Conservation (phyloP, 148 eudicot genomes). For the Rhododendron vialii region DNA sequence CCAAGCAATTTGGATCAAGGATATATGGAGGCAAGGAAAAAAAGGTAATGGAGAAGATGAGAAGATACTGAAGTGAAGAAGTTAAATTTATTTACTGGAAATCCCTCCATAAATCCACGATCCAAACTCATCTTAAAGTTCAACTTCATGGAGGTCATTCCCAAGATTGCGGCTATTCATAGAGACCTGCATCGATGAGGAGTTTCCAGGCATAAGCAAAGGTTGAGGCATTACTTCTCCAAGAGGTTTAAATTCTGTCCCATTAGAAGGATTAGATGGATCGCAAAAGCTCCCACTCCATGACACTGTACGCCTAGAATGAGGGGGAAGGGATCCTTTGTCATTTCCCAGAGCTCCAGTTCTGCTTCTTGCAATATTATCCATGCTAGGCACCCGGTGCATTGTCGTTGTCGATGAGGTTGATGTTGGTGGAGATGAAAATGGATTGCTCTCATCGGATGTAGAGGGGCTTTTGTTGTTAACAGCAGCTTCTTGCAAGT, state of each 20-base stretch:
- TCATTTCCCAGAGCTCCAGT: slow-evolving; percentile 7
- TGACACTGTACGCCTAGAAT: slow-evolving; percentile 55
- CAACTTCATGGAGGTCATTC: slow-evolving; percentile 69
- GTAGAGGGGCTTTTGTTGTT: slow-evolving; percentile 16
- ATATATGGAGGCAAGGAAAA: background rate
- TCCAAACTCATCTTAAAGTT: slow-evolving; percentile 30
- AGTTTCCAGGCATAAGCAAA: slow-evolving; percentile 19
- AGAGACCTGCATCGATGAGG: slow-evolving; percentile 21
- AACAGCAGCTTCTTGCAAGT: slow-evolving; percentile 15
- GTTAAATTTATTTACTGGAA: background rate
- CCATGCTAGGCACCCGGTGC: slow-evolving; percentile 57
- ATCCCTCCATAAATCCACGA: background rate
- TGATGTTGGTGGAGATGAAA: slow-evolving; percentile 29
- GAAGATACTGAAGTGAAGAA: background rate
- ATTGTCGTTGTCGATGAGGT: slow-evolving; percentile 22
- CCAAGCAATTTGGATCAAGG: background rate
- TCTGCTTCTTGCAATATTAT: slow-evolving; percentile 37
- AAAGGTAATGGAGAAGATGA: background rate
- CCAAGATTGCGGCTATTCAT: slow-evolving; percentile 36
- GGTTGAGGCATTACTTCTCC: slow-evolving; percentile 35
- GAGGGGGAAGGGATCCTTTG: slow-evolving; percentile 21
- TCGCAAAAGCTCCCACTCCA: slow-evolving; percentile 53
- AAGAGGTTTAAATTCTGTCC: slow-evolving; percentile 9
- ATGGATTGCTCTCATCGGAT: slow-evolving; percentile 14
- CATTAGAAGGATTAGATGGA: slow-evolving; percentile 16